Base-by-base conservation (phyloP, 306 rosid genomes). In the Cucumis hystrix region DNA sequence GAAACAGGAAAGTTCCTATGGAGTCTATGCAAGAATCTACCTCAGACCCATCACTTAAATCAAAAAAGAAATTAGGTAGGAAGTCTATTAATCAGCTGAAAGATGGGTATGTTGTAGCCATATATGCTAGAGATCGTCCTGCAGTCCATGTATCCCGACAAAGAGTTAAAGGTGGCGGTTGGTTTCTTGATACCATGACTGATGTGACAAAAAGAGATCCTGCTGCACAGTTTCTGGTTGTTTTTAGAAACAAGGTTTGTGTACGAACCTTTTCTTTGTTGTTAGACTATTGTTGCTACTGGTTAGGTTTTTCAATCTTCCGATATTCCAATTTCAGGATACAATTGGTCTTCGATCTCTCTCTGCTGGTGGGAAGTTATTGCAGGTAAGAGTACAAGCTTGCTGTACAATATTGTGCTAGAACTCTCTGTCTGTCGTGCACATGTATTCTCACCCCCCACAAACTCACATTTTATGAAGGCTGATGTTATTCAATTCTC, bases 121-220 rank as follows among this genome's bases (percentile, higher is more conserved):
- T 95, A 57, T 86, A 89, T 87, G 93, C 90, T 77, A 89, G 89
- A 82, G 98, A 89, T 80, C 78, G 77, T 43, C 84, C 92, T 54
- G 85, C 86, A 33, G 87, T 92, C 70, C 95, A 96, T 57, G 89
- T 92, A 55, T 86, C 99, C 70, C 86, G 99, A 78, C 97, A 89
- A 86, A 92, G 99, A 87, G 89, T 84, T 83, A 87, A 87, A 92
- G 93, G 99, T 57, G 99, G 97, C 59, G 97, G 97, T 64, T 96
- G 99, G 97, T 87, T 92, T 85, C 81, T 96, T 37, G 99, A 96
- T 80, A 79, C 90, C 40, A 83, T 88, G 87, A 74, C 96, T 57
- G 86, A 87, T 84, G 98, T 92, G 77, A 88, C 99, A 49, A 91
- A 90, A 89, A 89, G 98, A 80, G 99, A 96, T 74, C 99, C 99